Percentiles rank a stretch among this genome's conserved stretches.
phyloP scores from a whole-genome alignment of 2,329 filamentous ascomycete species.

The Aspergillus arachidicola region DNA sequence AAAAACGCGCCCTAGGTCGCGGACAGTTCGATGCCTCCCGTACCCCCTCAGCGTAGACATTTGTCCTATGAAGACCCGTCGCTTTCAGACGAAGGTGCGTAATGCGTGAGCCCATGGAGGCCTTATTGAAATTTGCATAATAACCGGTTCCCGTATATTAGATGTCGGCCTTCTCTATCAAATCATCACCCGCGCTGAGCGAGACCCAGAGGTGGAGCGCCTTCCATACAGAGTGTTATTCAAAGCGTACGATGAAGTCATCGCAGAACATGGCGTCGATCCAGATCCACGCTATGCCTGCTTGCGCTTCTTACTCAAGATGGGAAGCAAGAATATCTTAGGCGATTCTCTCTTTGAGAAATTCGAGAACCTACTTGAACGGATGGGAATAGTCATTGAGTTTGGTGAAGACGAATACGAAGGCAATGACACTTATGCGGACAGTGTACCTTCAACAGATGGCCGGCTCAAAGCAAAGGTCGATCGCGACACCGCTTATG shows the following conservation, averaged over 20 bases:
- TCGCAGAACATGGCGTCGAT: slow-evolving; percentile 70
- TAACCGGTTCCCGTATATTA: slow-evolving; percentile 36
- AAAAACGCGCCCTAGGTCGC: slow-evolving; percentile 49
- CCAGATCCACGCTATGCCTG: slow-evolving; percentile 75
- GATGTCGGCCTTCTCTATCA: slow-evolving; percentile 79
- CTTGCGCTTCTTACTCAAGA: slow-evolving; percentile 75
- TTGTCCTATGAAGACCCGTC: slow-evolving; percentile 43
- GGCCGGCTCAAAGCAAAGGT: slow-evolving; percentile 22
- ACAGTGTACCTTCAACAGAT: slow-evolving; percentile 26
- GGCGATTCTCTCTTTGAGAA: slow-evolving; percentile 66
- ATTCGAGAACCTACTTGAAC: slow-evolving; percentile 68
- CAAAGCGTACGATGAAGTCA: slow-evolving; percentile 74
- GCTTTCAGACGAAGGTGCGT: slow-evolving; percentile 64
- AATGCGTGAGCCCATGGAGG: background rate
- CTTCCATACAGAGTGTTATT: slow-evolving; percentile 78
- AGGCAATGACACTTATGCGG: slow-evolving; percentile 32
- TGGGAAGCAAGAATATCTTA: slow-evolving; percentile 63
- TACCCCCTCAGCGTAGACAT: slow-evolving; percentile 44
- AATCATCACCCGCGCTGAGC: slow-evolving; percentile 73
- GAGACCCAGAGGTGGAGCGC: slow-evolving; percentile 64
- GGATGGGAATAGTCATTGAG: slow-evolving; percentile 73
- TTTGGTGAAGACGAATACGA: slow-evolving; percentile 46
- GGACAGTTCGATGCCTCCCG: slow-evolving; percentile 54
- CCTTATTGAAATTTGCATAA: background rate
- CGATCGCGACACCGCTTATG: slow-evolving; percentile 21